phyloP scores from a whole-genome alignment of 108 stramenopile genomes.

The Fragilariopsis cylindrus region DNA sequence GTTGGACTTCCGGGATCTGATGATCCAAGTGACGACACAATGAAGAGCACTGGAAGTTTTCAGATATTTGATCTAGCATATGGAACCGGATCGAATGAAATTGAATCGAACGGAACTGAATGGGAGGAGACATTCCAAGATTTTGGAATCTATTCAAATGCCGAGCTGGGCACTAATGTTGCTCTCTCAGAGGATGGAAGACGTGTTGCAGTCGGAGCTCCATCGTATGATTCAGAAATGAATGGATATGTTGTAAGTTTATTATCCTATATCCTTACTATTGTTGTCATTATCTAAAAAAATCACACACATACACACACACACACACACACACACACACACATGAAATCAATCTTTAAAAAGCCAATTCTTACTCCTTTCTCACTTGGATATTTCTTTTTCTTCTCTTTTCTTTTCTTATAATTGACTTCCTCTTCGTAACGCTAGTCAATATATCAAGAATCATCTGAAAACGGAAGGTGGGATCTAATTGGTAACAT shows the following conservation, averaged over 20 bases:
- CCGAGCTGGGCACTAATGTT: slow-evolving; percentile 31
- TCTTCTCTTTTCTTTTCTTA: too few relatives aligned
- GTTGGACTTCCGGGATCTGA: slow-evolving; percentile 34
- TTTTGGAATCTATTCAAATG: slow-evolving; percentile 9
- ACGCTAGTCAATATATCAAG: slow-evolving; percentile 24
- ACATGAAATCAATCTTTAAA: too few relatives aligned
- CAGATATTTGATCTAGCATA: slow-evolving; percentile 25
- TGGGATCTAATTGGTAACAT: slow-evolving; percentile 21
- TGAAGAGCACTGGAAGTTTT: slow-evolving; percentile 20
- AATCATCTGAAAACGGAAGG: slow-evolving; percentile 10
- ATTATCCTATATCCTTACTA: background rate
- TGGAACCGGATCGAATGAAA: slow-evolving; percentile 22
- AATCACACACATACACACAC: too few relatives aligned
- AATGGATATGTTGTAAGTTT: slow-evolving; percentile 21
- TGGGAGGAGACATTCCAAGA: slow-evolving; percentile 2
- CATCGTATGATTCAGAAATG: background rate
- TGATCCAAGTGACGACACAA: background rate
- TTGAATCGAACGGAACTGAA: background rate
- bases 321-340: too few relatives aligned
- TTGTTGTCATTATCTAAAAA: background rate
- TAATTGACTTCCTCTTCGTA: background rate
- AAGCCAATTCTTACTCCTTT: too few relatives aligned
- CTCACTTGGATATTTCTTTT: too few relatives aligned
- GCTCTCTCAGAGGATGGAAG: slow-evolving; percentile 34
- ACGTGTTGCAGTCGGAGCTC: slow-evolving; percentile 33